A percentile compares a stretch with the other conserved stretches of the same genome.
Evolutionary conservation across 768 basidiomycete species (phyloP).

Genomic region (Leucosporidium yakuticum): DNA sequence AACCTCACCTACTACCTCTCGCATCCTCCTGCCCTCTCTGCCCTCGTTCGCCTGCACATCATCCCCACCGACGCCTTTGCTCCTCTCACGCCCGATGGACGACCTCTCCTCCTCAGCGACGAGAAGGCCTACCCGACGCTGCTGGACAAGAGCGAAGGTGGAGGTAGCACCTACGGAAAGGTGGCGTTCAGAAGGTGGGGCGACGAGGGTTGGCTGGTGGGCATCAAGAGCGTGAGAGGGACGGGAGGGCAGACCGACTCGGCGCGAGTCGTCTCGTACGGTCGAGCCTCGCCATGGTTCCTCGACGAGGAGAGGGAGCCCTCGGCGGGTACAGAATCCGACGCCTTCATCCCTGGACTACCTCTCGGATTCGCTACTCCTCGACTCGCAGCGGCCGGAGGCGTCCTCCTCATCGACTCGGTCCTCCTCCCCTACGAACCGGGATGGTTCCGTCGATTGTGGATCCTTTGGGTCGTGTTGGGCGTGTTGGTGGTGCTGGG

Average conservation of each 20-base stretch:
- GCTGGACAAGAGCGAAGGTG: constrained; percentile 45
- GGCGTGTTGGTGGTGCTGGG: constrained; percentile 59
- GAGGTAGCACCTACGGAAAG: constrained; percentile 66
- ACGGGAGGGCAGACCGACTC: constrained; percentile 47
- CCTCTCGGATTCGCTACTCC: constrained; percentile 52
- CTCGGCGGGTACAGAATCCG: constrained; percentile 56
- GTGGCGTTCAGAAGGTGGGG: constrained; percentile 62
- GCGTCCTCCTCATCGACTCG: constrained; percentile 79
- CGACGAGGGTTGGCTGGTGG: constrained; percentile 46
- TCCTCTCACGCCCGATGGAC: constrained; percentile 39
- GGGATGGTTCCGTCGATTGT: constrained; percentile 58
- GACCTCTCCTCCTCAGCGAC: constrained; percentile 64
- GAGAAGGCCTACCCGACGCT: constrained; percentile 70
- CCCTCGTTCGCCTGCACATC: constrained; percentile 24
- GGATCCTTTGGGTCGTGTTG: constrained; percentile 54
- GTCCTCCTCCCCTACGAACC: constrained; percentile 80
- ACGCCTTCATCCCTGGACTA: constrained; percentile 62
- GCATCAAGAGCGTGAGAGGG: constrained; percentile 47
- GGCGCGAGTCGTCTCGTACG: constrained; percentile 43
- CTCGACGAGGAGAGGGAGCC: constrained; percentile 3
- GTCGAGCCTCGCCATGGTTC: constrained; percentile 49
- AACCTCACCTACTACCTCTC: constrained; percentile 58
- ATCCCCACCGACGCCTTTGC: constrained; percentile 34
- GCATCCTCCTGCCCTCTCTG: constrained; percentile 13
- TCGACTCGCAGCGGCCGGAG: constrained; percentile 57